phyloP scores from a whole-genome alignment of 116 monocot species.

The Zostera marina region DNA sequence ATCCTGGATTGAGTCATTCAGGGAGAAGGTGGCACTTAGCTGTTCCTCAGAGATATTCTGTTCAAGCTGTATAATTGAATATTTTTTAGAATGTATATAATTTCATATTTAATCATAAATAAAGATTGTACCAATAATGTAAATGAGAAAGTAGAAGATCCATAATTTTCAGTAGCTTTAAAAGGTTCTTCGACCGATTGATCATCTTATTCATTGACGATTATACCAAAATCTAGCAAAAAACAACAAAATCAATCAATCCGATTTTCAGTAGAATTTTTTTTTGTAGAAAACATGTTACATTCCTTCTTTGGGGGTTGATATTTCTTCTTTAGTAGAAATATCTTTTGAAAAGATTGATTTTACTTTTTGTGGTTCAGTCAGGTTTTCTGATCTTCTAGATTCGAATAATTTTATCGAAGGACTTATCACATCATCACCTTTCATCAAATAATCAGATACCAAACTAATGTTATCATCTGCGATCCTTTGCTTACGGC shows the following conservation, averaged over 20 bases:
- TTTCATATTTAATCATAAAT: background rate
- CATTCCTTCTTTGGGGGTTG: too few relatives aligned
- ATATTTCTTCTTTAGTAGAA: too few relatives aligned
- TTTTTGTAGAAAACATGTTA: background rate
- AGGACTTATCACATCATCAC: constrained; percentile 6
- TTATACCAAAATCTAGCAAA: constrained; percentile 1
- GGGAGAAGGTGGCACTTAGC: background rate
- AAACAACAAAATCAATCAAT: background rate
- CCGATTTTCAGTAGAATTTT: background rate
- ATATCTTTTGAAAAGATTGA: background rate
- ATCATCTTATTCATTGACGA: background rate
- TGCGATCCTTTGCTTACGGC: constrained; percentile 12
- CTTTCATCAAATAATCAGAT: constrained; percentile 3
- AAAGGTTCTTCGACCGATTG: constrained; percentile 1
- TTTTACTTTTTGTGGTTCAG: background rate
- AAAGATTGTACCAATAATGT: constrained; percentile 14
- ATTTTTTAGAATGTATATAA: background rate
- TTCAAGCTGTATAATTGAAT: background rate
- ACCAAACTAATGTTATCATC: constrained; percentile 3
- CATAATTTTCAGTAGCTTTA: constrained; percentile 18
- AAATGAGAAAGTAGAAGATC: background rate
- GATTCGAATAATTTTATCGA: background rate
- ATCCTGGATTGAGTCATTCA: constrained; percentile 52
- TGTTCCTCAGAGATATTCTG: background rate
- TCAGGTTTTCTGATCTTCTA: background rate